phyloP scores from a whole-genome alignment of 176 grass and related monocot species.

The Sorghum bicolor region Sorghum_bicolor_NCBIv3 NC_012871.2:523001-523500 shows the following conservation, averaged over 20 bases:
- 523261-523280: too few species aligned
- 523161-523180: background rate
- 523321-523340: too few species aligned
- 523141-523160: background rate
- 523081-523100: background rate
- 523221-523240: too few species aligned
- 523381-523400: background rate
- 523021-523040: background rate
- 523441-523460: background rate
- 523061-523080: background rate
- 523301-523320: too few species aligned
- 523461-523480: background rate
- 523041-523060: background rate
- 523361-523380: too few species aligned
- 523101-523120: background rate
- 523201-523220: too few species aligned
- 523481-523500: constrained; percentile 26
- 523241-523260: too few species aligned
- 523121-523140: background rate
- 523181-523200: background rate
- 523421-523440: background rate
- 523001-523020: background rate
- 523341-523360: too few species aligned
- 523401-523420: background rate
- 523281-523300: too few species aligned